Percentiles rank a stretch among this genome's conserved stretches.
Conservation (phyloP, 2,329 filamentous ascomycete genomes). For the Thelonectria blattea region DNA sequence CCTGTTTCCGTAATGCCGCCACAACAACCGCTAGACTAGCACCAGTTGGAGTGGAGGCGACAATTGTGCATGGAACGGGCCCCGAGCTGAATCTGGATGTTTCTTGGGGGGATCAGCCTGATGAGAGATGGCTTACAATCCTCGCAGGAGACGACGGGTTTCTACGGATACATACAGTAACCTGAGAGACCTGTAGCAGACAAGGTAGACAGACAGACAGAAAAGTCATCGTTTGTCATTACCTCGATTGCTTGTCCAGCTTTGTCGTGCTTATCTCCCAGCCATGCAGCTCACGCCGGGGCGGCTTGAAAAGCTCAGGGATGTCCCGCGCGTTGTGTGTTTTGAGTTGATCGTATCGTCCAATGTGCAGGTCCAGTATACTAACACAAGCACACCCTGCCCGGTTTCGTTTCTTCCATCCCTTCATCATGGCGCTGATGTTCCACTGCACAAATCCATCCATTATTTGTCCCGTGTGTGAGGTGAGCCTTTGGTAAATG, state of each 20-base stretch:
- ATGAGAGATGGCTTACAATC: neutral
- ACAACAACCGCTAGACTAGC: constrained; percentile 9
- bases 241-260: neutral
- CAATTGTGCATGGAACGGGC: constrained; percentile 10
- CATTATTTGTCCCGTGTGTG: constrained; percentile 4
- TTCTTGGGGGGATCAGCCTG: neutral
- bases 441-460: constrained; percentile 13
- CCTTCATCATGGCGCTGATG: constrained; percentile 11
- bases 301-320: constrained; percentile 29
- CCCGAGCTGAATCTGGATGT: neutral
- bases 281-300: neutral
- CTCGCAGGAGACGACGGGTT: neutral
- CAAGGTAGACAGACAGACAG: no score
- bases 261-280: neutral
- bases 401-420: constrained; percentile 2
- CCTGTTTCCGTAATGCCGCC: constrained; percentile 7
- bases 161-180: no score
- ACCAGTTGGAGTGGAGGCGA: constrained; percentile 9
- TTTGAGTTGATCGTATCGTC: constrained; percentile 30
- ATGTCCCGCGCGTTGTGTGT: constrained; percentile 34
- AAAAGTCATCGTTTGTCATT: neutral
- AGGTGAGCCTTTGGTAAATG: constrained; percentile 5
- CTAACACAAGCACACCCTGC: constrained; percentile 14
- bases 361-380: constrained; percentile 2
- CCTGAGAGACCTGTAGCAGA: no score